These are phyloP conservation scores for Leccinum obscurum DNA, from an alignment of 768 basidiomycete species.

Conservation along the genomic window DNA sequence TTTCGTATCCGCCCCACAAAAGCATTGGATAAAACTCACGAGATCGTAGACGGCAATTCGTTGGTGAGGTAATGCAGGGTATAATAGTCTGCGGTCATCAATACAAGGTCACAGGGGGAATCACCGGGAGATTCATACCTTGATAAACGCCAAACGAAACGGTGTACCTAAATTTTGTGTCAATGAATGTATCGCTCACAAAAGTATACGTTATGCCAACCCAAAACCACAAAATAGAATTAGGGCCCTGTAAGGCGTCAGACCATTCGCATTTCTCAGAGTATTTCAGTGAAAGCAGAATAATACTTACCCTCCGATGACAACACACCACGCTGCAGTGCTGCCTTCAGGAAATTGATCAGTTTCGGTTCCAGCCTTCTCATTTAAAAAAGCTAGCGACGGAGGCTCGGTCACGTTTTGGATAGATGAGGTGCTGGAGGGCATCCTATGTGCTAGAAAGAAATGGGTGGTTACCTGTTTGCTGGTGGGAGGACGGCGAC, in stretches of 20 bases:
- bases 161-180: slow-evolving; percentile 28
- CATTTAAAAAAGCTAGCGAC: not conserved
- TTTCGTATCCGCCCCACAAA: not conserved
- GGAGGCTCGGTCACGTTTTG: not conserved
- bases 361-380: not conserved
- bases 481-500: not conserved
- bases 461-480: not conserved
- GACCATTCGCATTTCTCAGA: not conserved
- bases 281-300: not conserved
- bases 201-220: slow-evolving; percentile 8
- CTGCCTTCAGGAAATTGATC: slow-evolving; percentile 33
- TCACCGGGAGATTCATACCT: slow-evolving; percentile 18
- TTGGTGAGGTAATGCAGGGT: slow-evolving; percentile 36
- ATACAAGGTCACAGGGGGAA: not conserved
- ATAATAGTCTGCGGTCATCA: slow-evolving; percentile 37
- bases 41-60: slow-evolving; percentile 36
- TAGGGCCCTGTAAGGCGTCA: slow-evolving; percentile 24
- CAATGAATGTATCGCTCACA: not conserved
- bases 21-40: slow-evolving; percentile 27
- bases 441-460: slow-evolving; percentile 5
- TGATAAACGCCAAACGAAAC: slow-evolving; percentile 43
- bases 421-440: slow-evolving; percentile 3
- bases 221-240: slow-evolving; percentile 36
- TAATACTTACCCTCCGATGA: slow-evolving; percentile 24
- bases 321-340: slow-evolving; percentile 24